Evolutionary conservation across 768 basidiomycete genomes (phyloP).

Genomic region (Pleurotus tuoliensis): DNA sequence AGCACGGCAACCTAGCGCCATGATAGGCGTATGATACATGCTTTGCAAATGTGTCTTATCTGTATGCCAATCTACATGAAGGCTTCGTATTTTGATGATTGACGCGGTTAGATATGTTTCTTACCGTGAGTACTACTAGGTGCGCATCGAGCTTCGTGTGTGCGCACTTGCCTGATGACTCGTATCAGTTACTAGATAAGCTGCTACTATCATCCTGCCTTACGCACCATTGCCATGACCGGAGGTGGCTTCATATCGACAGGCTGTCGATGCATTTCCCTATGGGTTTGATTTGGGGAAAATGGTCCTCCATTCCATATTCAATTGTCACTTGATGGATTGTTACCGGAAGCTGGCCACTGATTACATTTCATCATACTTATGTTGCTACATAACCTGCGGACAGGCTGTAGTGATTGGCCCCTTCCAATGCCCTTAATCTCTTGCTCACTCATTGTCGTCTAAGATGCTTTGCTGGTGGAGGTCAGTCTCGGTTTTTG

Average conservation of each 20-base stretch:
- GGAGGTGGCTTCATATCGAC: not conserved
- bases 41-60: not conserved
- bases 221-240: too few relatives aligned
- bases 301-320: not conserved
- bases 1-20: not conserved
- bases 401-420: too few relatives aligned
- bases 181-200: too few relatives aligned
- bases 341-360: not conserved
- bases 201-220: too few relatives aligned
- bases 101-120: not conserved
- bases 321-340: not conserved
- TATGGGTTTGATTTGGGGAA: not conserved
- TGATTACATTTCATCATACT: not conserved
- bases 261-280: not conserved
- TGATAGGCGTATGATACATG: not conserved
- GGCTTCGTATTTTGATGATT: not conserved
- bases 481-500: not conserved
- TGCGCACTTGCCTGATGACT: too few relatives aligned
- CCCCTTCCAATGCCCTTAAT: too few relatives aligned
- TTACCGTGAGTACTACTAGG: not conserved
- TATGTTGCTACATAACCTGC: too few relatives aligned
- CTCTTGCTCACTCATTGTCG: not conserved
- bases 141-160: not conserved
- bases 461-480: not conserved
- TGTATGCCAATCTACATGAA: not conserved